Percentiles rank a stretch among this genome's conserved stretches.
Evolutionary conservation across 768 basidiomycete species (phyloP).

Genomic region (Asterophora lycoperdoides): DNA sequence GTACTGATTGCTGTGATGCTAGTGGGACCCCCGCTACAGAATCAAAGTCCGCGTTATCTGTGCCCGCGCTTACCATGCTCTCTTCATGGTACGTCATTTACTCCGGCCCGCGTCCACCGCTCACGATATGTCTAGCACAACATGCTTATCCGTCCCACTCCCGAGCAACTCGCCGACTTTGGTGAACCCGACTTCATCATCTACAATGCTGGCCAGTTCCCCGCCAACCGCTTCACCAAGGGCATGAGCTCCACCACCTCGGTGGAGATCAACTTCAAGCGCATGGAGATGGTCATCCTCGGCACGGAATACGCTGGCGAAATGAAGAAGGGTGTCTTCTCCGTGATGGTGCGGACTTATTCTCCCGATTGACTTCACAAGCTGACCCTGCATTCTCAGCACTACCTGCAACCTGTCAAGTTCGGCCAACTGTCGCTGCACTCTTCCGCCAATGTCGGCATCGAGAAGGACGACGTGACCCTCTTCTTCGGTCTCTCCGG

Average conservation of each 20-base stretch:
- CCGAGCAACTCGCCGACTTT: conserved; percentile 89
- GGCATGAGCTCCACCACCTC: conserved; percentile 99
- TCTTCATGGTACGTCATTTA: conserved; percentile 81
- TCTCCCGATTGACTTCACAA: no score
- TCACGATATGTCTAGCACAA: conserved; percentile 62
- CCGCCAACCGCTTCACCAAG: conserved; percentile 98
- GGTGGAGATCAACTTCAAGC: conserved; percentile 99
- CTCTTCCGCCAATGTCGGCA: conserved; percentile 96
- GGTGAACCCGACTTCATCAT: conserved; percentile 99
- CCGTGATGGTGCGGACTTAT: conserved; percentile 79
- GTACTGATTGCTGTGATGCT: conserved; percentile 2
- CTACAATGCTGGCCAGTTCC: conserved; percentile 99
- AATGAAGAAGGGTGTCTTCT: conserved; percentile 99
- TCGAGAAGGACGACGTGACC: conserved; percentile 85
- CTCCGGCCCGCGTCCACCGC: conserved; percentile 12
- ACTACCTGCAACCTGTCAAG: conserved; percentile 98
- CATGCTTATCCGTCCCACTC: conserved; percentile 98
- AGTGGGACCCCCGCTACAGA: conserved; percentile 99
- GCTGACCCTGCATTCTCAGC: conserved; percentile 39
- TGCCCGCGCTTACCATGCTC: conserved; percentile 95
- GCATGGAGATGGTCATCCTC: conserved; percentile 99
- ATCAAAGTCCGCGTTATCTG: conserved; percentile 99
- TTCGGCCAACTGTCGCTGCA: conserved; percentile 97
- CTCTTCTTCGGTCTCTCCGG: conserved; percentile 99
- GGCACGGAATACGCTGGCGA: conserved; percentile 97